Percentiles rank a stretch among this genome's conserved stretches.
Evolutionary conservation across 306 rosid species (phyloP).

Genomic region (Cicer cuneatum): DNA sequence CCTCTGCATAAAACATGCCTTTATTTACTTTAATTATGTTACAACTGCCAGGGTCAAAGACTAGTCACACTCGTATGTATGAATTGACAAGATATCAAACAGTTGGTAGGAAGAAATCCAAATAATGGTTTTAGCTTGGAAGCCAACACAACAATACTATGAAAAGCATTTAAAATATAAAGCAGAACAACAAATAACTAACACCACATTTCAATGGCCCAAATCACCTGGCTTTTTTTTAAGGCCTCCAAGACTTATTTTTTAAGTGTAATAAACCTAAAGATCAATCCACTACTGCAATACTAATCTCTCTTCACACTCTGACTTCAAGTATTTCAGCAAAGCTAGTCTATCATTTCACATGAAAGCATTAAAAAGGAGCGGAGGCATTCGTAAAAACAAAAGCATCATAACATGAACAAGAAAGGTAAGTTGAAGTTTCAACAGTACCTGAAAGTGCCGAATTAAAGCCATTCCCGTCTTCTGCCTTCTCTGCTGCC

Average conservation of each 20-base stretch:
- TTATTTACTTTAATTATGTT: neutral
- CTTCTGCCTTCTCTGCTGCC: conserved; percentile 76
- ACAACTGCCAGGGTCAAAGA: neutral
- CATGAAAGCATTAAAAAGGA: conserved; percentile 10
- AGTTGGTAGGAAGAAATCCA: neutral
- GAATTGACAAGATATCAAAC: conserved; percentile 1
- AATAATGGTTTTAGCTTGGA: conserved; percentile 19
- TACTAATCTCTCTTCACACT: conserved; percentile 9
- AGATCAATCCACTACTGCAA: conserved; percentile 8
- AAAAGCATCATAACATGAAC: conserved; percentile 9
- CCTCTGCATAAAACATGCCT: neutral
- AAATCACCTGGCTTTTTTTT: conserved; percentile 1
- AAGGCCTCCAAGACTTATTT: neutral
- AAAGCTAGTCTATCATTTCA: conserved; percentile 32
- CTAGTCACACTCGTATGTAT: neutral
- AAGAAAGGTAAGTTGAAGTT: conserved; percentile 10
- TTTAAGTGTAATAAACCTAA: conserved; percentile 6
- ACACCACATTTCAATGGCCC: neutral
- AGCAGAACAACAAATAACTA: conserved; percentile 15
- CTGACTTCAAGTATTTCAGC: conserved; percentile 5
- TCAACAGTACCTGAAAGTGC: conserved; percentile 80
- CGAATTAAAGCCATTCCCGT: conserved; percentile 89
- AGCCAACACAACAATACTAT: neutral
- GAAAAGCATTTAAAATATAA: conserved; percentile 1
- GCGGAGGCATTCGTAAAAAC: conserved; percentile 16